Evolutionary conservation across 2,329 filamentous ascomycete genomes (phyloP).

Genomic region (Leptographium galeiforme): DNA sequence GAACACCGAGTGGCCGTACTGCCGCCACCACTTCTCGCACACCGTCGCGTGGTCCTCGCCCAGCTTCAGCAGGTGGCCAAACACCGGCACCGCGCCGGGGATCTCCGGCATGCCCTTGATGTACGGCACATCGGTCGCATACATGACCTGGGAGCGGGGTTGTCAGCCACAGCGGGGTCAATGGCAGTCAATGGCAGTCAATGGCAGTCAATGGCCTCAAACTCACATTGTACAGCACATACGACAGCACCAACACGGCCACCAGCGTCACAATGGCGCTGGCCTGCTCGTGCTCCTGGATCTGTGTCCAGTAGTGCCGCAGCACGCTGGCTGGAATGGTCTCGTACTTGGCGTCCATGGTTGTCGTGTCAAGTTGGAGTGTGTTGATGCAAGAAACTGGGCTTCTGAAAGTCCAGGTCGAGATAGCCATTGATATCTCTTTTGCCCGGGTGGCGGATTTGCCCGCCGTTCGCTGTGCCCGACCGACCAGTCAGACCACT

Average conservation of each 20-base stretch:
- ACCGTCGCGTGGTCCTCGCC: slow-evolving; percentile 42
- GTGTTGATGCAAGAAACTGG: neutral
- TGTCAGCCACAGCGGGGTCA: neutral
- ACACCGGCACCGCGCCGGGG: slow-evolving; percentile 42
- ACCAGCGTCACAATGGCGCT: slow-evolving; percentile 4
- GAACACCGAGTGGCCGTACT: slow-evolving; percentile 47
- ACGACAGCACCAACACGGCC: slow-evolving; percentile 3
- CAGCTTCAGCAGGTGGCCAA: slow-evolving; percentile 50
- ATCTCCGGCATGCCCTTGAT: slow-evolving; percentile 50
- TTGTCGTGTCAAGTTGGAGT: neutral
- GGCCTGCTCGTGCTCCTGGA: slow-evolving; percentile 8
- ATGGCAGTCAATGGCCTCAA: neutral
- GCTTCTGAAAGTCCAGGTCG: no score
- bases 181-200: neutral
- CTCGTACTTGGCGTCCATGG: slow-evolving; percentile 6
- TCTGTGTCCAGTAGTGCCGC: slow-evolving; percentile 5
- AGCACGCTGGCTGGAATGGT: slow-evolving; percentile 2
- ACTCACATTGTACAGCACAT: slow-evolving; percentile 6
- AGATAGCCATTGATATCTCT: neutral
- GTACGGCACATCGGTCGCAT: slow-evolving; percentile 40
- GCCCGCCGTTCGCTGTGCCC: neutral
- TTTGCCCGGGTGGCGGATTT: neutral
- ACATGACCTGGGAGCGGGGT: slow-evolving; percentile 14
- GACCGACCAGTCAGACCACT: neutral
- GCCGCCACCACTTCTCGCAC: slow-evolving; percentile 41